Evolutionary conservation across 2,329 filamentous ascomycete genomes (phyloP), one percentile per base, ranked within the genome.

Genomic region (Colletotrichum destructivum): DNA sequence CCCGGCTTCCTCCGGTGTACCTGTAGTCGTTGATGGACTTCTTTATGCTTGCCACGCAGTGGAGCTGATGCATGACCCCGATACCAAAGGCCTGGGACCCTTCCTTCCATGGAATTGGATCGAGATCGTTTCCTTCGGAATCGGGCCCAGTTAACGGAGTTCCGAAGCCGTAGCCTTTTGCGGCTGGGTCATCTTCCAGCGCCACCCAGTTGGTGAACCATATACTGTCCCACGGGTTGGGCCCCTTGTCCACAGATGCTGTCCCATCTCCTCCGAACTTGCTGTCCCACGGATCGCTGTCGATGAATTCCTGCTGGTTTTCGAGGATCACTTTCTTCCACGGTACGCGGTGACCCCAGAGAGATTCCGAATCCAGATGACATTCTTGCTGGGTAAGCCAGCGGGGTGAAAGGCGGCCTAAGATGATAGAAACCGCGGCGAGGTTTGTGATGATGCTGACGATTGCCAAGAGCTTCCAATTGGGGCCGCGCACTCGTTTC

Each of bases 151-250:
- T 57, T 35, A 57, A 5, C 12, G 55, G 55, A 7, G 55, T 57
- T 2, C 55, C 55, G 35, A 57, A 57, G 35, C 55, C 55, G 35
- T 57, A 57, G 35, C 55, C 55, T 5, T 42, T 11, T 3, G 35
- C 54, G 18, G 54, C 35, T 18, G 54, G 54, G 54, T 57, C 35
- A 26, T 56, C 38, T n/a, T 57, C 54, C n/a, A 57, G 54, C 9
- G 54, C 55, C 4, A 57, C 55, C 55, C 55, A 57, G 55, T 57
- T 57, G 4, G 55, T 8, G 55, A 57, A 57, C 55, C 55, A 57
- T 7, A 57, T 57, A 16, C 35, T 57, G 38, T 57, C 13, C 55
- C 55, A 57, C 11, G 35, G 35, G n/a, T 42, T 57, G 5, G 55
- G 55, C 3, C 55, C 55, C 55, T 57, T 57, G 1, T 3, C n/a